Base-by-base conservation (phyloP, 768 basidiomycete genomes). In the Leucocoprinus birnbaumii region DNA sequence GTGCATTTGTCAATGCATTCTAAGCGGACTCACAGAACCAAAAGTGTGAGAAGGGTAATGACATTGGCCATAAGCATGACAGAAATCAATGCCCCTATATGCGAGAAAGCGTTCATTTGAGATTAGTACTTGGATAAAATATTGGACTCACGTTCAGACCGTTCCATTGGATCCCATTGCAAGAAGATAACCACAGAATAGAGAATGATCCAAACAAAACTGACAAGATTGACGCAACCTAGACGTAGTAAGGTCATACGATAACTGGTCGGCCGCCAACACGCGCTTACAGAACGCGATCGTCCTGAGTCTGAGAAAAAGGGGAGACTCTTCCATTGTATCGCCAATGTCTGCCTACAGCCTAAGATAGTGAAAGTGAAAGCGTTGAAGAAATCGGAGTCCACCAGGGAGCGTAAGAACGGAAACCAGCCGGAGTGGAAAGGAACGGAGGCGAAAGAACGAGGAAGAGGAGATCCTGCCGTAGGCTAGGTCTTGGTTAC, bases 141-240 rank as follows among this genome's bases (percentile, higher is more conserved):
- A 31, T 1, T 22, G 9, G 31, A 60, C 69, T 49, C 26, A 70
- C 69, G 64, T 59, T 70, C 60, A 16, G 61, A 50, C 43, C 59
- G 53, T 51, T 65, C 59, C 55, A 68, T 59, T 3, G 59, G 8
- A 38, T 61, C 60, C 69, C 67, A 70, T 51, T 67, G 64, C 26
- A 57, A 46, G 53, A 66, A 70, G 14, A 67, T 34, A 42, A 62
- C 56, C 34, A 68, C 50, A 43, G 62, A 66, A 21, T 67, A 58
- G 25, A 70, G 51, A 41, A 67, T 59, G 25, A 64, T 61, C 67
- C 66, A 70, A 14, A 66, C 13, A 55, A 70, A 64, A 53, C 63
- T 59, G 34, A 65, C 49, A 52, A 66, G 60, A 52, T 63, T 59
- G 27, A 66, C 60, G 42, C 50, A 60, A 47, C 61, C 67, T 67